Evolutionary conservation across 768 basidiomycete species (phyloP), one percentile per base, ranked within the genome.

Genomic region (Amanita jacksonii): DNA sequence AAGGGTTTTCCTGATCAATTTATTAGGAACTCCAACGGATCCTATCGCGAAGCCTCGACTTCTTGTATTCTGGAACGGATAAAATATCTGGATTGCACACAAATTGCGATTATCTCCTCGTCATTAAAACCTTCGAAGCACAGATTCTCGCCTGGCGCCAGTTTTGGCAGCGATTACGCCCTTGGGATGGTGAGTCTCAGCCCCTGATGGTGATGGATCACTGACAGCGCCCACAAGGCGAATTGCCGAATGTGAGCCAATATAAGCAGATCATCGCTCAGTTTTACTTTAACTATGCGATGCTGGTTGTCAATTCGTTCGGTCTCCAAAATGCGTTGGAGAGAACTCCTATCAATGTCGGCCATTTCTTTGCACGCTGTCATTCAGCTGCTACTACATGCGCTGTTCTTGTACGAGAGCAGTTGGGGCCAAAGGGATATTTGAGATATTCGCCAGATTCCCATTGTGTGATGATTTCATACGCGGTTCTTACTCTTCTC

Each of bases 321-420:
- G 94, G 94, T 8, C 72, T 99, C 33, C 93, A 99, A 61, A 87
- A 94, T 56, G 90, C 94, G n/a, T 65, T 97, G 45, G 93, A 94
- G 62, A 73, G 76, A 15, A 71, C 76, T 3, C 63, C 74, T 0
- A 62, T 85, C 33, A 79, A 91, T 55, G 80, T 87, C 32, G 80
- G 80, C 0, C 81, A 91, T 63, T 91, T 91, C 66, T 90, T 91
- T 55, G 74, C 79, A 10, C 76, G 85, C 25, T 84, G 82, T 48
- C 79, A 90, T 58, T 70, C 75, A 3, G 72, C 77, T 7, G 88
- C 88, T 2, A 78, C 74, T 20, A 67, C 77, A 5, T 81, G 84
- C 56, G 82, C 84, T 12, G 65, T 66, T 25, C 63, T 90, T 36
- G 78, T 92, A 15, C 77, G 82, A 13, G 91, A 94, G 52, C 71